Evolutionary conservation across 805 yeast species (phyloP).

Genomic region (Lipomyces chichibuensis): DNA sequence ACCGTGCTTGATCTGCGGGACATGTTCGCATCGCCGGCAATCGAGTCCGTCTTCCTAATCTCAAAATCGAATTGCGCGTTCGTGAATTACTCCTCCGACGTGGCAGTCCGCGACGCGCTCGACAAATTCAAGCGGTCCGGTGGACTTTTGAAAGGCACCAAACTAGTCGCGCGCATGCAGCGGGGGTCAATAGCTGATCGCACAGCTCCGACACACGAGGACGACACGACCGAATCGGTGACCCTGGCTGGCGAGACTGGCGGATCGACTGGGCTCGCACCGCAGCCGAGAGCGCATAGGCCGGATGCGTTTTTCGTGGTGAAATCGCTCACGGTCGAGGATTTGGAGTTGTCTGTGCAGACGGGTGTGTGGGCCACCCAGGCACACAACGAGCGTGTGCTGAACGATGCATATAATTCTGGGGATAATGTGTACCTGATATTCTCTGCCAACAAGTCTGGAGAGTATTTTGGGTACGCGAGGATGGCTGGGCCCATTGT

Average conservation of each 20-base stretch:
- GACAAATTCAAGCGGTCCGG: conserved; percentile 40
- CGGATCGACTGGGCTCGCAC: background rate
- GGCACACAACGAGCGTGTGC: conserved; percentile 46
- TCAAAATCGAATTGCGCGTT: conserved; percentile 50
- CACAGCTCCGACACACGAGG: conserved; percentile 17
- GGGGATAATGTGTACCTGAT: conserved; percentile 46
- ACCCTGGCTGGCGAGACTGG: background rate
- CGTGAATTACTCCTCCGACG: conserved; percentile 44
- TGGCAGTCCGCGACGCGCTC: conserved; percentile 43
- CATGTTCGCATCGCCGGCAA: conserved; percentile 46
- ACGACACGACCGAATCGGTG: background rate
- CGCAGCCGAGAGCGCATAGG: conserved; percentile 5
- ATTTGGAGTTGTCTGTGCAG: conserved; percentile 44
- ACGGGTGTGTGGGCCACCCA: conserved; percentile 49
- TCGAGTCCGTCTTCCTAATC: conserved; percentile 47
- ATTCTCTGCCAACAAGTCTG: conserved; percentile 49
- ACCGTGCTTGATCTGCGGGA: conserved; percentile 44
- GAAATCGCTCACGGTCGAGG: conserved; percentile 48
- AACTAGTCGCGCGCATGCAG: conserved; percentile 42
- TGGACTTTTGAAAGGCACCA: conserved; percentile 42
- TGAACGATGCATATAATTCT: conserved; percentile 45
- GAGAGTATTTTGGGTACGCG: conserved; percentile 49
- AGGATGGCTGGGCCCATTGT: conserved; percentile 44
- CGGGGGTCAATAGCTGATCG: conserved; percentile 34
- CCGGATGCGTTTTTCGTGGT: conserved; percentile 46